phyloP scores from a whole-genome alignment of 2,329 filamentous ascomycete genomes.

The Pezicula radicicola region DNA sequence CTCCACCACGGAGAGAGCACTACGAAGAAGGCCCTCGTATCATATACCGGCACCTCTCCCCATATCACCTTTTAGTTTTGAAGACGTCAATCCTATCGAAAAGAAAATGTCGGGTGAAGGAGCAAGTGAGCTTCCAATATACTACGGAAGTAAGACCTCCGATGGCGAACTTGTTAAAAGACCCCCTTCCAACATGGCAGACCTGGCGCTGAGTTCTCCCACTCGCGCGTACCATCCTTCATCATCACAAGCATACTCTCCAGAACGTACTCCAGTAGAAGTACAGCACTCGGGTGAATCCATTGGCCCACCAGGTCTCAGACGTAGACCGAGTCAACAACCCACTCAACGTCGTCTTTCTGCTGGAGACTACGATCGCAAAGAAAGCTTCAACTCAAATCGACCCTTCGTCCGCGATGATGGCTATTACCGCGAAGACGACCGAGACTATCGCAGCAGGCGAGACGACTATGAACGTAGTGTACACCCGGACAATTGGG shows the following conservation, averaged over 20 bases:
- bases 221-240: slow-evolving; percentile 11
- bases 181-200: slow-evolving; percentile 4
- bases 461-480: slow-evolving; percentile 8
- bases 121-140: slow-evolving; percentile 16
- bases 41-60: slow-evolving; percentile 9
- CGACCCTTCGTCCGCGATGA: slow-evolving; percentile 12
- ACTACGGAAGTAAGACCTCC: slow-evolving; percentile 14
- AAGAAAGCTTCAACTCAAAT: slow-evolving; percentile 7
- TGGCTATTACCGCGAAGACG: slow-evolving; percentile 13
- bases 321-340: slow-evolving; percentile 15
- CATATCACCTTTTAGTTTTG: slow-evolving; percentile 1
- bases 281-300: slow-evolving; percentile 4
- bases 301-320: slow-evolving; percentile 11
- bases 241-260: slow-evolving; percentile 10
- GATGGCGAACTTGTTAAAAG: slow-evolving; percentile 19
- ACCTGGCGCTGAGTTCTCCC: slow-evolving; percentile 5
- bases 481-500: slow-evolving; percentile 17
- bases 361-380: slow-evolving; percentile 13
- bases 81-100: not conserved
- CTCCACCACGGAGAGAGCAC: slow-evolving; percentile 12
- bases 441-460: slow-evolving; percentile 1
- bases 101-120: slow-evolving; percentile 14
- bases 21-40: slow-evolving; percentile 11
- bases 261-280: slow-evolving; percentile 16
- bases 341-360: slow-evolving; percentile 11